Base-by-base conservation (phyloP, 805 yeast genomes). In the Candida maesae region DNA sequence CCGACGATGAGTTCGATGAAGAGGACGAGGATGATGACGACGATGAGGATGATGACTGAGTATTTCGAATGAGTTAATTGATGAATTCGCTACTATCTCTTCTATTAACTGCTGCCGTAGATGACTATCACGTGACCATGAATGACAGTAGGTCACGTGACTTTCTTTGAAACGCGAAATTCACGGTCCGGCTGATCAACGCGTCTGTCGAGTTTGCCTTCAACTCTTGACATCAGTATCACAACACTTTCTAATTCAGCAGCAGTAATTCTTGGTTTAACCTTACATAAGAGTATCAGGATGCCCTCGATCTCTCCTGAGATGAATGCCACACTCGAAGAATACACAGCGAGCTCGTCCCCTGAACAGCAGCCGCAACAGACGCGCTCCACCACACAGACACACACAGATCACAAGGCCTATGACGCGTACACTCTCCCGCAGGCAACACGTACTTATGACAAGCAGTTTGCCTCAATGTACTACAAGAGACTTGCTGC, bases 381-480 rank as follows among this genome's bases (percentile, higher is more conserved):
- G 16, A 24, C 30, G 16, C 35, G 49, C 14, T 17, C 34, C 11
- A 2, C 31, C 13, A 29, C 35, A n/a, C 27, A 30, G 12, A 15
- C 35, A 6, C 45, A 45, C 38, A 28, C 33, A 3, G 36, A 41
- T 27, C 42, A 42, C 38, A 44, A 44, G 44, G 38, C 38, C 19
- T 38, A 38, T 31, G 37, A 36, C 26, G 40, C 40, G 11, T 46
- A 23, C 33, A 16, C 14, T 7, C 44, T 36, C 12, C 38, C 34
- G 5, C 46, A 42, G 12, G n/a, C 28, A 13, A 55, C 59, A 3
- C 61, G 81, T 29, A 60, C 69, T 6, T 81, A 78, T 47, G 68
- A 64, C 19, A 66, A 67, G 24, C 91, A 84, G 55, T 84, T 72
- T 51, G 79, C 79, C 23, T 63, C 70, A 18, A 60, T 81, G 25